These are phyloP conservation scores for Fusarium duplospermum DNA, from an alignment of 2,329 filamentous ascomycete species.

Conservation along the genomic window DNA sequence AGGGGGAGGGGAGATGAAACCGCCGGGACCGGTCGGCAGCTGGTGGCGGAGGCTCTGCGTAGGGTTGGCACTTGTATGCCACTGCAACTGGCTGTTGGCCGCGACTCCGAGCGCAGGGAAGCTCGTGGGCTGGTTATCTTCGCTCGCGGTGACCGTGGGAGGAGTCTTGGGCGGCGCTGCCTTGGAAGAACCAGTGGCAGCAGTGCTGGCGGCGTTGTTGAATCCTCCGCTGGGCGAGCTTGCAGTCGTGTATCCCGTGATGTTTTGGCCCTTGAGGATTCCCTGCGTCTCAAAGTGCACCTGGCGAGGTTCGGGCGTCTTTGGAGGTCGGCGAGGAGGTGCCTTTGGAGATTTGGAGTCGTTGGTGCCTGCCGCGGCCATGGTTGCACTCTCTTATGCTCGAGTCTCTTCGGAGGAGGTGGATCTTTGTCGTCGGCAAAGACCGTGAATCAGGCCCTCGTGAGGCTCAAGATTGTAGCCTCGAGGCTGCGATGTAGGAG, in stretches of 20 bases:
- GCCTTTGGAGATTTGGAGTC: conserved; percentile 47
- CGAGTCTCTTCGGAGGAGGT: background rate
- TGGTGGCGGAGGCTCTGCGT: conserved; percentile 48
- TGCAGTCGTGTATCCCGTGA: conserved; percentile 32
- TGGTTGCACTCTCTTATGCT: conserved; percentile 22
- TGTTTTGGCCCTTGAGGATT: conserved; percentile 10
- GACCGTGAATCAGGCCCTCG: conserved; percentile 23
- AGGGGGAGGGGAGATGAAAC: conserved; percentile 30
- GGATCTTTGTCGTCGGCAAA: background rate
- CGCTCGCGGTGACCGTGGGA: conserved; percentile 14
- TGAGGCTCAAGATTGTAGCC: background rate
- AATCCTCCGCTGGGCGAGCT: conserved; percentile 43
- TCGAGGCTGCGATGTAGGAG: conserved; percentile 3
- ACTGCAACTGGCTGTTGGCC: conserved; percentile 43
- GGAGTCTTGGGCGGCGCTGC: conserved; percentile 20
- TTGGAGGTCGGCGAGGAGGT: conserved; percentile 40
- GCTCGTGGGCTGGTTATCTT: conserved; percentile 29
- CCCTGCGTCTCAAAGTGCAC: conserved; percentile 45
- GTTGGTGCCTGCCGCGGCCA: conserved; percentile 44
- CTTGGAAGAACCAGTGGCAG: background rate
- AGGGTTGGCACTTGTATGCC: conserved; percentile 51
- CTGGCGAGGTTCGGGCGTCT: conserved; percentile 46
- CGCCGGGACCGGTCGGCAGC: conserved; percentile 20
- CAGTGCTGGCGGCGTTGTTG: conserved; percentile 17
- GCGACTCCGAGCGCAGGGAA: conserved; percentile 47